phyloP scores from a whole-genome alignment of 331 rosid species.

The Malus hybrid region DNA sequence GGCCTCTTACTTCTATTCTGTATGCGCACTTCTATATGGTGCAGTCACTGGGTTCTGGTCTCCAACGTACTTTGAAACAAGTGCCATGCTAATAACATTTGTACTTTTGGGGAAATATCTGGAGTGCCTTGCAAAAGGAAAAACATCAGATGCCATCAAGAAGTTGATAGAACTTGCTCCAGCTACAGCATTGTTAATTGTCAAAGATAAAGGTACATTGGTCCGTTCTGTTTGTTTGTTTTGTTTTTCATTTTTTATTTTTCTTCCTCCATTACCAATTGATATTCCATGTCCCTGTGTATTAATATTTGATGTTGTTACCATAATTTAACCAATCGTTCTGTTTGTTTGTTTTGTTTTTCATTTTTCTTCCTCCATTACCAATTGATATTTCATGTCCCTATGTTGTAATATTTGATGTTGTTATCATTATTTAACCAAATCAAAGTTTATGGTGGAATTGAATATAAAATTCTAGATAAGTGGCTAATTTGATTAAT shows the following conservation, averaged over 20 bases:
- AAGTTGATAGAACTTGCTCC: slow-evolving; percentile 90
- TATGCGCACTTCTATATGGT: slow-evolving; percentile 87
- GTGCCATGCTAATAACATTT: slow-evolving; percentile 98
- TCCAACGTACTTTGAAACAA: slow-evolving; percentile 93
- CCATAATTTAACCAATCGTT: not conserved
- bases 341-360: not conserved
- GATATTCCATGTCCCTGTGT: not conserved
- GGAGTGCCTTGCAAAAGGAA: slow-evolving; percentile 96
- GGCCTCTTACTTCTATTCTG: slow-evolving; percentile 84
- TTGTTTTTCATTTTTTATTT: not conserved
- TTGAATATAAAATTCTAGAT: slow-evolving; percentile 2
- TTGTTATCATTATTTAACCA: not conserved
- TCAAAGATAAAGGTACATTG: slow-evolving; percentile 64
- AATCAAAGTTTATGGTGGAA: not conserved
- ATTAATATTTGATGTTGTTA: not conserved
- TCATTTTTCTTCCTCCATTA: not conserved
- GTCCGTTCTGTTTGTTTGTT: not conserved
- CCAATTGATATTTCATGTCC: not conserved
- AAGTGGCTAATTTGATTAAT: not conserved
- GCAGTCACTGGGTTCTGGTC: slow-evolving; percentile 94
- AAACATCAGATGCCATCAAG: slow-evolving; percentile 98
- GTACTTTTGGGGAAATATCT: slow-evolving; percentile 90
- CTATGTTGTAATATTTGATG: not conserved
- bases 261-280: not conserved
- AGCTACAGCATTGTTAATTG: slow-evolving; percentile 65